Base-by-base conservation (phyloP, 2,329 filamentous ascomycete genomes). In the Pseudogymnoascus sp. region DNA sequence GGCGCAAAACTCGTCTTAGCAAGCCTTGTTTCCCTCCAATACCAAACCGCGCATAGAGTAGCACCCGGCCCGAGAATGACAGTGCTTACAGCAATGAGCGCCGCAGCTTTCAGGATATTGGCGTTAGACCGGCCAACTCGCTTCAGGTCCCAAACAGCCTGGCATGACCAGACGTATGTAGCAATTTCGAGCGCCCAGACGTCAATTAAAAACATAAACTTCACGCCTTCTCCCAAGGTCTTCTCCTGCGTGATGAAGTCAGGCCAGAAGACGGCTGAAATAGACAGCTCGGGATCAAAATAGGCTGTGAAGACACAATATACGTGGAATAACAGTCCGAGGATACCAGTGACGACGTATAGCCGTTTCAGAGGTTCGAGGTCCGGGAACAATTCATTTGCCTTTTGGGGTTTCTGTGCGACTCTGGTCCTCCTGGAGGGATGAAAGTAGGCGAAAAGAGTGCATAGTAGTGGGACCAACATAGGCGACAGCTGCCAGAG, bases 41-140 rank as follows among this genome's bases (percentile, higher is more conserved):
- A 33, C 39, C 59, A 61, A 21, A 36, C 33, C 18, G 39, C 39
- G 21, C 39, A 61, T 48, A 61, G 31, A 3, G 59, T 58, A 29
- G 59, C 59, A 31, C 59, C 59, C 6, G 59, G 59, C 27, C 59
- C 59, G 7, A 61, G 39, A 35, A 61, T 9, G n/a, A 61, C 29
- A 40, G 27, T 61, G 25, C 59, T 42, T 6, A 52, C 10, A 2
- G 39, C 59, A 27, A 60, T 48, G 5, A 35, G 25, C 29, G 8
- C n/a, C 59, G 21, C 27, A 33, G 45, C 39, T 35, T 29, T 48
- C 25, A n/a, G 27, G 3, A 60, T 29, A 48, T 33, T n/a, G n/a
- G 45, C 59, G 12, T 31, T 33, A 45, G 37, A 39, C 25, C 25
- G 25, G 21, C 59, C 59, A 39, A 60, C 45, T 60, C 59, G 39